These are phyloP conservation scores for Basidiobolus heterosporus DNA, from an alignment of 371 early-diverging fungal species.

Conservation along the genomic window DNA sequence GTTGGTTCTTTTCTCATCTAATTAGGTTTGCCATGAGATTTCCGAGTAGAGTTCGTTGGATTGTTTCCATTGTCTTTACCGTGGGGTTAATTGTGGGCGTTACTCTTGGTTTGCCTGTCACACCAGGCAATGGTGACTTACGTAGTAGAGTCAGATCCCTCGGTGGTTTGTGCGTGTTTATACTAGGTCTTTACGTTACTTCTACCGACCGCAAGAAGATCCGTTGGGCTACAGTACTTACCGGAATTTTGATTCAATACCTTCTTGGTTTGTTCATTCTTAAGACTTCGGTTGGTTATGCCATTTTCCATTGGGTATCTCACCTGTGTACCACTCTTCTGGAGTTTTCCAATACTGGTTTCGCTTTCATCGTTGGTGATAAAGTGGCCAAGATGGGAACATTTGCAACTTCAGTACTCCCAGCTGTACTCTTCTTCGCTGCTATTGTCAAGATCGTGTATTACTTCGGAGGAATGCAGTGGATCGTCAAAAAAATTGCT, in stretches of 20 bases:
- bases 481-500: slow-evolving; percentile 56
- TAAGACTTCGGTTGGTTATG: slow-evolving; percentile 49
- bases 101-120: too few species aligned
- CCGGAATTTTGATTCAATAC: slow-evolving; percentile 60
- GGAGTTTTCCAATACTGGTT: slow-evolving; percentile 38
- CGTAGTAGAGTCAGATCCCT: slow-evolving; percentile 43
- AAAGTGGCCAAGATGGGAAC: slow-evolving; percentile 14
- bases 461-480: slow-evolving; percentile 73
- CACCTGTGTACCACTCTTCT: slow-evolving; percentile 45
- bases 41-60: too few species aligned
- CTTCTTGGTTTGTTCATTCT: slow-evolving; percentile 67
- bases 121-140: too few species aligned
- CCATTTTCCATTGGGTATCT: slow-evolving; percentile 59
- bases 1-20: too few species aligned
- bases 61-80: too few species aligned
- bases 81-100: too few species aligned
- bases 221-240: slow-evolving; percentile 61
- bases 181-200: slow-evolving; percentile 21
- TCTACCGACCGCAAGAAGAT: slow-evolving; percentile 50
- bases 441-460: slow-evolving; percentile 70
- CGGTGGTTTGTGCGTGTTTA: slow-evolving; percentile 49
- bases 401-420: slow-evolving; percentile 59
- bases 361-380: slow-evolving; percentile 47
- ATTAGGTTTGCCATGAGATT: too few species aligned
- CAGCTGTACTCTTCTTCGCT: slow-evolving; percentile 77